Percentiles rank a stretch among this genome's conserved stretches.
These are phyloP conservation scores for Atalantia buxifolia DNA, from an alignment of 345 rosid species.

Conservation along the genomic window DNA sequence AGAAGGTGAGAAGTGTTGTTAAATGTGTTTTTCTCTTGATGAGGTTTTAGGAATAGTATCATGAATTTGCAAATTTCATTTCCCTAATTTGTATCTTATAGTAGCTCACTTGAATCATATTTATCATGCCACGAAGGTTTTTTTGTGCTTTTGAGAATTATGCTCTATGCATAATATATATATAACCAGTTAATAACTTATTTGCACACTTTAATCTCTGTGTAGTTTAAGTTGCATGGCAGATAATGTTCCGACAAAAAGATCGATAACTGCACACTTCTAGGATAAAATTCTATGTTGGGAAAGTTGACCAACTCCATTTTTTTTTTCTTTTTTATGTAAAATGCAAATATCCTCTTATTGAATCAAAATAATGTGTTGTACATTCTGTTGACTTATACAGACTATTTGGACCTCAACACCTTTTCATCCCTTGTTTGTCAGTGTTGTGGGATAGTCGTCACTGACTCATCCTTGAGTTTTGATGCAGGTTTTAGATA, in stretches of 20 bases:
- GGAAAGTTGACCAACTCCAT: background rate
- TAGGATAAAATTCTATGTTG: background rate
- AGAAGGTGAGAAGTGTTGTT: background rate
- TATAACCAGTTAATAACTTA: background rate
- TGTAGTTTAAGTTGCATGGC: background rate
- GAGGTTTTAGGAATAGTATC: background rate
- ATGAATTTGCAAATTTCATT: background rate
- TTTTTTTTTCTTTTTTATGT: too few species aligned
- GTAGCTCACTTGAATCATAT: too few species aligned
- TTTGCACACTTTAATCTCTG: background rate
- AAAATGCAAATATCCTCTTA: background rate
- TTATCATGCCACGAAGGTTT: background rate
- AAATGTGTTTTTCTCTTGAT: background rate
- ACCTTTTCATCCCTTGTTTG: background rate
- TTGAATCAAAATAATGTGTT: background rate
- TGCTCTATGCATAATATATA: too few species aligned
- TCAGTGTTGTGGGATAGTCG: background rate
- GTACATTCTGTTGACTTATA: background rate
- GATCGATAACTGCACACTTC: background rate
- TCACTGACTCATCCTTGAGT: background rate
- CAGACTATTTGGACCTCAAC: background rate
- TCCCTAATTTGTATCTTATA: background rate
- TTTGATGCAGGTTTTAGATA: slow-evolving; percentile 34
- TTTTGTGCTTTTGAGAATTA: background rate
- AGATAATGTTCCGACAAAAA: background rate